Conservation (phyloP, 257 asterid genomes). For the Solanum virginianum region DNA sequence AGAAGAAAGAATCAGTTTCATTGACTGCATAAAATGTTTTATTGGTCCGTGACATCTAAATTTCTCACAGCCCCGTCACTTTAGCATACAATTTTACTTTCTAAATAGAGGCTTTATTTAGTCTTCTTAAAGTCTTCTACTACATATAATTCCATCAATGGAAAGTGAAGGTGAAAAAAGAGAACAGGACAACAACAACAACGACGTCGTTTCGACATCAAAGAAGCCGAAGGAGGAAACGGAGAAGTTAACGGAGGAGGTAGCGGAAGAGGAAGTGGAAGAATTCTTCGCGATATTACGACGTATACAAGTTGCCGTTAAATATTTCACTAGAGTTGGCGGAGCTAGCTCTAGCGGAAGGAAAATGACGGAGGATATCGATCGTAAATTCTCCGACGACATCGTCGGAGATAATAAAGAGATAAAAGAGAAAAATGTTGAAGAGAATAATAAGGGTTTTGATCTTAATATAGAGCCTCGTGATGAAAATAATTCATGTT, state of each 20-base stretch:
- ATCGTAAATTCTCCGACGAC: background rate
- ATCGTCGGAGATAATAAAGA: background rate
- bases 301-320: slow-evolving; percentile 1
- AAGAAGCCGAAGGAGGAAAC: background rate
- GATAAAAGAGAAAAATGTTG: background rate
- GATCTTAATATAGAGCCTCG: background rate
- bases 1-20: no score
- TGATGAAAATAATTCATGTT: background rate
- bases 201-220: background rate
- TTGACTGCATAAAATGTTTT: no score
- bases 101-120: no score
- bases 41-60: background rate
- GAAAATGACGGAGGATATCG: background rate
- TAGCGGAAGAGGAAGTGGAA: slow-evolving; percentile 9
- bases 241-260: background rate
- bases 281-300: slow-evolving; percentile 3
- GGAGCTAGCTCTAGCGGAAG: background rate
- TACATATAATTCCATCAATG: background rate
- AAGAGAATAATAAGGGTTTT: background rate
- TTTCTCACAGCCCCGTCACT: background rate
- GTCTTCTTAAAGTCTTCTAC: background rate
- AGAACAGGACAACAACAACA: background rate
- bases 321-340: background rate
- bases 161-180: background rate
- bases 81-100: background rate